These are phyloP conservation scores for Sequoiadendron giganteum DNA, from an alignment of 75 land plant genomes.

Conservation along the genomic window DNA sequence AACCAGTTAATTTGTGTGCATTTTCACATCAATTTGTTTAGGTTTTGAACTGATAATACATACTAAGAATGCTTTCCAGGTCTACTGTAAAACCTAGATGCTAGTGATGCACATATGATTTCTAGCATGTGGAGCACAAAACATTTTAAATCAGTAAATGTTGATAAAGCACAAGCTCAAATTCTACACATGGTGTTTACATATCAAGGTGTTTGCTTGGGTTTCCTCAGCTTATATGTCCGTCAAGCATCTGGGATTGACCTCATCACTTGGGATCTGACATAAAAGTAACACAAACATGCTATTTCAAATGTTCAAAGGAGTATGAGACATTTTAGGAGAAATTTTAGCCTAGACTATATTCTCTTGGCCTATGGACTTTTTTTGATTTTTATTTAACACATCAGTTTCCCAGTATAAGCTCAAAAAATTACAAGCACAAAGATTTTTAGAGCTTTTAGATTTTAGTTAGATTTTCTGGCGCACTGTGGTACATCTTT, in stretches of 20 bases:
- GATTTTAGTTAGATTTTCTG: neutral
- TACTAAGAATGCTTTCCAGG: neutral
- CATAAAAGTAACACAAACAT: neutral
- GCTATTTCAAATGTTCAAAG: neutral
- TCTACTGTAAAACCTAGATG: neutral
- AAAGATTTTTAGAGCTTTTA: neutral
- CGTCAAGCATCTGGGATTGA: neutral
- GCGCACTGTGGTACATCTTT: neutral
- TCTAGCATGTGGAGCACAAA: neutral
- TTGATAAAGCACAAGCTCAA: neutral
- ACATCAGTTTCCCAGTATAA: neutral
- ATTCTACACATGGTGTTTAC: neutral
- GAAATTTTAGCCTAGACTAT: neutral
- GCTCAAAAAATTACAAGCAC: neutral
- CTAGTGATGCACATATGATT: neutral
- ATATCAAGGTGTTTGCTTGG: neutral
- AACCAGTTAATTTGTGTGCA: neutral
- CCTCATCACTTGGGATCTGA: neutral
- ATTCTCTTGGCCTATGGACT: neutral
- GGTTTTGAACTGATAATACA: neutral
- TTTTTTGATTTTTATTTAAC: neutral
- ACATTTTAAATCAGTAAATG: neutral
- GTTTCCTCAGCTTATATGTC: neutral
- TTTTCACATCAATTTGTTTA: neutral
- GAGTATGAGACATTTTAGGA: neutral